Evolutionary conservation across 257 asterid genomes (phyloP), one percentile per base, ranked within the genome.

Genomic region (Nicotiana tabacum): DNA sequence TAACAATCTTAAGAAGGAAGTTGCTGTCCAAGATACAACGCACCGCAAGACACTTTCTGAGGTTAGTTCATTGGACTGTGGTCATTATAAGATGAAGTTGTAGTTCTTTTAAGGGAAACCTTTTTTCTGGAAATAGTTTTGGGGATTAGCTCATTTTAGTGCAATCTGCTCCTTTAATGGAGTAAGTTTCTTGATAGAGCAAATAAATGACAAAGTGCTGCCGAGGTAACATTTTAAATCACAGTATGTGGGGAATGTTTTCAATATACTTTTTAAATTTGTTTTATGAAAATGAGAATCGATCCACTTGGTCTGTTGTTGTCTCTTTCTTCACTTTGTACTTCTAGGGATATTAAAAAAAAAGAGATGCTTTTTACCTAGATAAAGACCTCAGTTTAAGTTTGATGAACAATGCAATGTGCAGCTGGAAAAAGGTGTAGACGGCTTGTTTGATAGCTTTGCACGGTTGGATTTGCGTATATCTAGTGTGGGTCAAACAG

Each of bases 401-500:
- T 83, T 77, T 58, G 78, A 57, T 48, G 55, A 61, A 24, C 27
- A 80, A 83, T 82, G 13, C 72, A 33, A 77, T 85, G 69, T 88
- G 88, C 94, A 94, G 99, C 92, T 96, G 87, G 99, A 94, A 84
- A 94, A 93, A 92, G 99, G 99, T 78, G 99, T 93, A 79, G 99
- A 96, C 86, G 98, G 97, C 89, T 91, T 96, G 90, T 96, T 96
- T 89, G 92, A 86, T 84, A 96, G 99, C 89, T 96, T 96, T 77
- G 94, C 97, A 53, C 89, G 99, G 90, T 86, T 96, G 88, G 99
- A 96, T 91, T 90, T 96, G 27, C 99, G 98, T 46, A 94, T 96
- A 88, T 96, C 99, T 53, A 94, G 98, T 88, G 98, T 94, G 84
- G 99, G 99, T 33, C 99, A 96, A 91, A 96, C 98, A 80, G 98